Percentiles rank a stretch among this genome's conserved stretches.
Conservation (phyloP, 73 alveolate species). For the Paramecium biaurelia region DNA sequence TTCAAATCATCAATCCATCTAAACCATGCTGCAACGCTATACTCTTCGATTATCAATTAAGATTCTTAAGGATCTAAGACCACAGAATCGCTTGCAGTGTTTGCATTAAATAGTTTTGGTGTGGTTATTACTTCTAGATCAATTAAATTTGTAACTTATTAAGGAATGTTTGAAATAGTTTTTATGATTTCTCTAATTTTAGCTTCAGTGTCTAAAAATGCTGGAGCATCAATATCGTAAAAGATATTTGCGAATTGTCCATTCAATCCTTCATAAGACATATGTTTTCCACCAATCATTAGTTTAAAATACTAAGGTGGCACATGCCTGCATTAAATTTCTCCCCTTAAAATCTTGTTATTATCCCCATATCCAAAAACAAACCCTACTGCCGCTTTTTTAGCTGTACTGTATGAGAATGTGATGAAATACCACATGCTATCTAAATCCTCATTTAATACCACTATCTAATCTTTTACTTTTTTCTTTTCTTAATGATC, state of each 20-base stretch:
- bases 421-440: slow-evolving; percentile 43
- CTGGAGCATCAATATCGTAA: slow-evolving; percentile 46
- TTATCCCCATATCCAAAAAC: slow-evolving; percentile 7
- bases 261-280: slow-evolving; percentile 10
- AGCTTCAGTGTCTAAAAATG: not conserved
- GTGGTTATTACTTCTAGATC: not conserved
- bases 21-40: slow-evolving; percentile 41
- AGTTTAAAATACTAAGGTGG: slow-evolving; percentile 31
- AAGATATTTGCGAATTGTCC: slow-evolving; percentile 46
- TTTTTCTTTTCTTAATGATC: slow-evolving; percentile 14
- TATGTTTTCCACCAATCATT: slow-evolving; percentile 7
- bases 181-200: not conserved
- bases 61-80: not conserved
- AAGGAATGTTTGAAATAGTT: not conserved
- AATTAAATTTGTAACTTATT: not conserved
- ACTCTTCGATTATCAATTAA: slow-evolving; percentile 9
- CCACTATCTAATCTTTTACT: not conserved
- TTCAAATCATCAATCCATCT: slow-evolving; percentile 52
- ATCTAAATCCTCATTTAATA: slow-evolving; percentile 18
- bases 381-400: slow-evolving; percentile 23
- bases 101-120: slow-evolving; percentile 25
- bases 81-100: not conserved
- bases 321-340: slow-evolving; percentile 12
- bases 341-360: not conserved
- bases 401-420: slow-evolving; percentile 15